phyloP scores from a whole-genome alignment of 2,329 filamentous ascomycete species.

The Aspergillus sp. region DNA sequence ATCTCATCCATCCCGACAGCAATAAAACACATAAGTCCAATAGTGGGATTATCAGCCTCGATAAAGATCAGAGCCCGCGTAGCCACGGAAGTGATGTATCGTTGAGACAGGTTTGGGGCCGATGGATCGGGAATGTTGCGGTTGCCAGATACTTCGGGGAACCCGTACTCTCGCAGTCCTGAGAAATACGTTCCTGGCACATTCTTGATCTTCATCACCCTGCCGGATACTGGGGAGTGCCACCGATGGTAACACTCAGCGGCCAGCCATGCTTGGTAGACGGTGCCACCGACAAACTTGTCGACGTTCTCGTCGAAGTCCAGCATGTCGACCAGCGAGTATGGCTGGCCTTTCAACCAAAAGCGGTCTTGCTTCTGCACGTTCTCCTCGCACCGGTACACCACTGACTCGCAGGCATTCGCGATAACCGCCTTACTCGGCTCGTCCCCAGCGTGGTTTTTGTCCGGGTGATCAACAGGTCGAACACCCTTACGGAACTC shows the following conservation, averaged over 20 bases:
- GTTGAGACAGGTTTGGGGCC: conserved; percentile 49
- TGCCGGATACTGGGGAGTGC: conserved; percentile 64
- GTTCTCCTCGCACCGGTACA: conserved; percentile 50
- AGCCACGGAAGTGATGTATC: conserved; percentile 63
- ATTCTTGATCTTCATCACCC: conserved; percentile 53
- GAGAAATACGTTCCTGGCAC: conserved; percentile 64
- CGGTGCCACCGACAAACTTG: conserved; percentile 58
- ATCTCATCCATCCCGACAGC: conserved; percentile 73
- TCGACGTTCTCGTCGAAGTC: conserved; percentile 48
- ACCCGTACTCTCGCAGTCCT: conserved; percentile 51
- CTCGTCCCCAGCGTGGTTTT: background rate
- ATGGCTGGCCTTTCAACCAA: conserved; percentile 66
- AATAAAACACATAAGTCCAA: conserved; percentile 67
- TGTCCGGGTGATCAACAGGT: conserved; percentile 46
- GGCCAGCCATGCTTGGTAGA: conserved; percentile 67
- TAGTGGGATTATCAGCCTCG: conserved; percentile 60
- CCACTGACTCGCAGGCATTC: conserved; percentile 62
- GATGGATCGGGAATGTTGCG: conserved; percentile 19
- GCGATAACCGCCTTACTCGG: conserved; percentile 44
- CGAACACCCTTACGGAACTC: conserved; percentile 51
- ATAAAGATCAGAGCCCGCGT: conserved; percentile 67
- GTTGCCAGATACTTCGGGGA: conserved; percentile 19
- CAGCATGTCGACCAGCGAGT: conserved; percentile 62
- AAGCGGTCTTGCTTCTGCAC: conserved; percentile 59
- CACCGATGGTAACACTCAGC: conserved; percentile 66